These are phyloP conservation scores for Ustilago cynodontis DNA, from an alignment of 1,284 basidiomycete species.

Conservation along the genomic window DNA sequence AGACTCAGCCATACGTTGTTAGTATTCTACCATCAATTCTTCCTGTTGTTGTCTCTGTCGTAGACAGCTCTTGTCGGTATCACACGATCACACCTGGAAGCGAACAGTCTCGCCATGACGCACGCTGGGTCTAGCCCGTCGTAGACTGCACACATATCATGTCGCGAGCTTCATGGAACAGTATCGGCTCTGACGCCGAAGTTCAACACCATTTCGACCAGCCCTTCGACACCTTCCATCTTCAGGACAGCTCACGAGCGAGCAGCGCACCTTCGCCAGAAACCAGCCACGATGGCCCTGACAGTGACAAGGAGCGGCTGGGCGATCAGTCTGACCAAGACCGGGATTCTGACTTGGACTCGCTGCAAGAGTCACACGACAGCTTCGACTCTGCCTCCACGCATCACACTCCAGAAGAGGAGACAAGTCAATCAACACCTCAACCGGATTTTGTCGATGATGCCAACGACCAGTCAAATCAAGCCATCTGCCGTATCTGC, in stretches of 20 bases:
- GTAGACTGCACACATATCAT: conserved; percentile 10
- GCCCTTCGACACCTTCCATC: conserved; percentile 22
- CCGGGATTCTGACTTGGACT: background rate
- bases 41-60: background rate
- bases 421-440: background rate
- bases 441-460: conserved; percentile 15
- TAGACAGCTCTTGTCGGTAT: background rate
- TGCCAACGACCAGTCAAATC: conserved; percentile 20
- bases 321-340: background rate
- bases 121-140: background rate
- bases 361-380: conserved; percentile 8
- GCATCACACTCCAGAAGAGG: conserved; percentile 3
- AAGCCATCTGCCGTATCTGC: conserved; percentile 50
- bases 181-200: conserved; percentile 35
- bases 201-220: conserved; percentile 34
- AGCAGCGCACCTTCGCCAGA: too few relatives aligned
- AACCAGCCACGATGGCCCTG: background rate
- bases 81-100: background rate
- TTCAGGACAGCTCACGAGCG: background rate
- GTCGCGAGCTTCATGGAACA: conserved; percentile 34
- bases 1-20: conserved; percentile 1
- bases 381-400: conserved; percentile 9
- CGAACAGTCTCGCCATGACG: background rate
- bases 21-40: background rate
- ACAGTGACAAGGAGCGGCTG: background rate